These are phyloP conservation scores for Diaporthe vaccinii DNA, from an alignment of 2,329 filamentous ascomycete genomes.

Conservation along the genomic window DNA sequence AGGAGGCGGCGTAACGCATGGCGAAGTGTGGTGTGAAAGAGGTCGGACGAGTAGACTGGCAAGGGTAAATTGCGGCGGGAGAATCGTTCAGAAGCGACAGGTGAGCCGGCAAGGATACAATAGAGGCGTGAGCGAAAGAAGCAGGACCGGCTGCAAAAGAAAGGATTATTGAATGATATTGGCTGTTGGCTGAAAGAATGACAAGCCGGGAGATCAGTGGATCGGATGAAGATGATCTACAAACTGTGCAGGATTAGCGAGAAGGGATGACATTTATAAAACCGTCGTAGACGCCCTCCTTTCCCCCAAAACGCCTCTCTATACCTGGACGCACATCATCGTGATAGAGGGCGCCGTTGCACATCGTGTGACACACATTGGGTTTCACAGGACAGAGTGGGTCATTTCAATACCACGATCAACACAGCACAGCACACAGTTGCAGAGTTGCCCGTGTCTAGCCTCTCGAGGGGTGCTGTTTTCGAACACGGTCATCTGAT, in stretches of 20 bases:
- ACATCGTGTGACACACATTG: slow-evolving; percentile 22
- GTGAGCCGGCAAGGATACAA: slow-evolving; percentile 12
- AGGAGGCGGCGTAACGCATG: slow-evolving; percentile 33
- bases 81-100: slow-evolving; percentile 5
- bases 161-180: slow-evolving; percentile 8
- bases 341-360: slow-evolving; percentile 7
- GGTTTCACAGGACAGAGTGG: slow-evolving; percentile 31
- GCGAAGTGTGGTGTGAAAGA: not conserved
- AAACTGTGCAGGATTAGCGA: not conserved
- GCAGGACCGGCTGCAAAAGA: slow-evolving; percentile 11
- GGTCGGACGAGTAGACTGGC: no score
- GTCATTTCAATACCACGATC: not conserved
- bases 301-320: not conserved
- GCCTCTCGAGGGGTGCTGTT: not conserved
- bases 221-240: slow-evolving; percentile 24
- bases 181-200: slow-evolving; percentile 14
- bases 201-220: slow-evolving; percentile 27
- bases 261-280: slow-evolving; percentile 32
- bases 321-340: not conserved
- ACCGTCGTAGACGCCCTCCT: not conserved
- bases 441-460: not conserved
- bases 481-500: slow-evolving; percentile 21
- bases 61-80: not conserved
- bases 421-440: not conserved
- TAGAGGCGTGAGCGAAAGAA: not conserved